These are phyloP conservation scores for Gossypium davidsonii DNA, from an alignment of 441 rosid species.

Conservation along the genomic window DNA sequence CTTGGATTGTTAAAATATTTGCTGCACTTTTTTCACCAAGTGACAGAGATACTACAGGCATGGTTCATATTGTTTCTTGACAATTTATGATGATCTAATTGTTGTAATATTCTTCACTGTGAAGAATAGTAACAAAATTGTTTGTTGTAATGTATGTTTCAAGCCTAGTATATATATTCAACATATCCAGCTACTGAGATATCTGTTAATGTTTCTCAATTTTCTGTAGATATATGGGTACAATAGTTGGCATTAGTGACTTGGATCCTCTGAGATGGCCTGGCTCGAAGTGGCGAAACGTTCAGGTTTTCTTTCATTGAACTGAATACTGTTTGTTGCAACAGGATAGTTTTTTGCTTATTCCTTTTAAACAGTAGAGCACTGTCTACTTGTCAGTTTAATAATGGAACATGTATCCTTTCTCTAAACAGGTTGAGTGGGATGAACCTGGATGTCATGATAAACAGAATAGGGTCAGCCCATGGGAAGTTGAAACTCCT, in stretches of 20 bases:
- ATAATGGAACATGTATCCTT: not conserved
- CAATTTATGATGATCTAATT: not conserved
- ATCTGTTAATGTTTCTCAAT: not conserved
- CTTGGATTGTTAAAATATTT: not conserved
- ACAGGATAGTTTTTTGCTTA: not conserved
- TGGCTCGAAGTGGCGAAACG: slow-evolving; percentile 98
- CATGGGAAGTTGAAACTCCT: slow-evolving; percentile 97
- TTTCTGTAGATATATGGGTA: slow-evolving; percentile 82
- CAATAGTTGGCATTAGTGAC: slow-evolving; percentile 75
- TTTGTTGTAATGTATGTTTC: not conserved
- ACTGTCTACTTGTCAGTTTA: not conserved
- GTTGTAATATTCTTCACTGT: not conserved
- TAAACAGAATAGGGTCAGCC: slow-evolving; percentile 83
- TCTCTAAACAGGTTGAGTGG: slow-evolving; percentile 70
- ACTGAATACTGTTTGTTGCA: not conserved
- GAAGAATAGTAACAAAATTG: not conserved
- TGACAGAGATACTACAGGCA: not conserved
- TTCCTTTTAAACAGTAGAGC: not conserved
- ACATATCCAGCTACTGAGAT: not conserved
- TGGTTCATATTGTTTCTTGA: not conserved
- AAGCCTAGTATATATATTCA: not conserved
- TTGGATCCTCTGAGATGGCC: slow-evolving; percentile 97
- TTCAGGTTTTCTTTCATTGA: slow-evolving; percentile 43
- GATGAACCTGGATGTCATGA: slow-evolving; percentile 96
- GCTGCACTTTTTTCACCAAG: not conserved